Evolutionary conservation across 2,329 filamentous ascomycete genomes (phyloP).

Genomic region (Diaporthe destruens): DNA sequence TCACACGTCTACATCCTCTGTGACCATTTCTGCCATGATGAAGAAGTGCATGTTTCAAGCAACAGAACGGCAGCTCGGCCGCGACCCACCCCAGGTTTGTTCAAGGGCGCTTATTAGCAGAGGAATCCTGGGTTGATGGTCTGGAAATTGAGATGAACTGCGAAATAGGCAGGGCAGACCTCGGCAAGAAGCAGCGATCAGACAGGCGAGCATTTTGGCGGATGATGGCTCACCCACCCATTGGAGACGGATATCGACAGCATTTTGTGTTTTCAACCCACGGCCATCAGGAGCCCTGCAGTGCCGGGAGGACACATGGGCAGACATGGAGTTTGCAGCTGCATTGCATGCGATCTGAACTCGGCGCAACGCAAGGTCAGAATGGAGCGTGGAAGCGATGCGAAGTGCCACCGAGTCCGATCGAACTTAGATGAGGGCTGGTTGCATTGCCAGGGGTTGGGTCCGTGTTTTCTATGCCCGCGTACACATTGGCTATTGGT

Average conservation of each 20-base stretch:
- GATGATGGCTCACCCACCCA: not conserved
- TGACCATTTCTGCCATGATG: not conserved
- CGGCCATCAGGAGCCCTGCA: not conserved
- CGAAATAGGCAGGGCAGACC: constrained; percentile 13
- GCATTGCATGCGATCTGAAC: not conserved
- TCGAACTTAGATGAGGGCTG: constrained; percentile 15
- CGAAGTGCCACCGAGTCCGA: constrained; percentile 11
- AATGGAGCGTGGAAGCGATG: not conserved
- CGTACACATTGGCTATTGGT: constrained; percentile 15
- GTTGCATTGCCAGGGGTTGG: constrained; percentile 23
- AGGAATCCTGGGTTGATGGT: constrained; percentile 7
- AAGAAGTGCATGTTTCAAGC: not conserved
- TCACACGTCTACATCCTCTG: not conserved
- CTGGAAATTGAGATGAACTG: constrained; percentile 37
- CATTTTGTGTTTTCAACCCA: not conserved
- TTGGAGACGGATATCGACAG: not conserved
- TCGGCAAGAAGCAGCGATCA: constrained; percentile 32
- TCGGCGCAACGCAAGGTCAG: not conserved
- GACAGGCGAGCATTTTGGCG: constrained; percentile 20
- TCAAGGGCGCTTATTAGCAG: constrained; percentile 19
- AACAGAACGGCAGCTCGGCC: not conserved
- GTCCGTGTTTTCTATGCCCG: not conserved
- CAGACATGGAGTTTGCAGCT: not conserved
- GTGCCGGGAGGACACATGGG: not conserved
- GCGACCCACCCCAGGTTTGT: constrained; percentile 3